Evolutionary conservation across 352 stramenopile species (phyloP), one percentile per base, ranked within the genome.

Genomic region (Phytopythium oedochilum): DNA sequence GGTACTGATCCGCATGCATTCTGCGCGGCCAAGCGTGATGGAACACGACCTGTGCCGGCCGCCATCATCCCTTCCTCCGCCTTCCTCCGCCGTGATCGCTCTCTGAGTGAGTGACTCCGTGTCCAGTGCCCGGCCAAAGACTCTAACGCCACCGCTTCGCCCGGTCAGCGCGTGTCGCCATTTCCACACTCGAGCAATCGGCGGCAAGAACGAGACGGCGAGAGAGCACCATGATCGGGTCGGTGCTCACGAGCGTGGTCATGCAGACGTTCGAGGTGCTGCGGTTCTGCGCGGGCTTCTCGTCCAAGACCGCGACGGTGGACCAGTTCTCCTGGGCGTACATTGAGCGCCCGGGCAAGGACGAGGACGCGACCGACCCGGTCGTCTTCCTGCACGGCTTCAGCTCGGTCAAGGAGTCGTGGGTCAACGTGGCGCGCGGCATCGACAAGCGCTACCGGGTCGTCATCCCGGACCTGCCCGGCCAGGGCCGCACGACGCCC

Each of bases 351-450:
- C 57, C 67, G 14, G 74, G 60, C 26, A 70, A 75, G 34, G 62
- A 66, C 42, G 55, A 75, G 10, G 60, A 73, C 18, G 56, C 66
- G 31, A 71, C 70, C 15, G 76, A 85, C 53, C 55, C 76, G 0
- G 73, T 92, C 1, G 68, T 89, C 11, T 84, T 88, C 36, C 62
- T 92, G 40, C 78, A 89, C 35, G 82, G 82, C 55, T 92, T 92
- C 60, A 83, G 72, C 50, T 85, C 75, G 25, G 57, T 75, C 32
- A 92, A 92, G 44, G 76, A 88, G 56, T 86, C 75, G 31, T 87
- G 76, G 78, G 56, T 81, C 45, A 70, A 70, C 14, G 66, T 86
- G 23, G 75, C 78, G 18, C 62, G 67, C 11, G 66, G 66, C 26
- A 58, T 88, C 6, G 75, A 86, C 64, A 74, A 70, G 17, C 64